Percentiles rank a stretch among this genome's conserved stretches.
phyloP scores from a whole-genome alignment of 805 yeast genomes.

The Candida anglica region DNA sequence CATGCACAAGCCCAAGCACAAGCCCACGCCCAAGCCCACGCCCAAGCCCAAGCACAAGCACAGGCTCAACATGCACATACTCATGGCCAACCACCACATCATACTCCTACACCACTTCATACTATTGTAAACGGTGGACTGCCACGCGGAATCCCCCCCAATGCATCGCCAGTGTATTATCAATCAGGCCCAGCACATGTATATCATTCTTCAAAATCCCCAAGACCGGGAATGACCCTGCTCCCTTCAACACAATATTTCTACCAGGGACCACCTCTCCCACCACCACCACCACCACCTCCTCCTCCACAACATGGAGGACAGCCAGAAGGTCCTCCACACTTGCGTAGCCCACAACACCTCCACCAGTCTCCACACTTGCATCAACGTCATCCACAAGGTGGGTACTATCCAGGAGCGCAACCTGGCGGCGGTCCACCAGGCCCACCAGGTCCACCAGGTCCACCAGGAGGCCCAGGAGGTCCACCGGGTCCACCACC shows the following conservation, averaged over 20 bases:
- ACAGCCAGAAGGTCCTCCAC: conserved; percentile 4
- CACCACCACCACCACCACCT: conserved; percentile 3
- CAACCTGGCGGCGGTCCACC: too few species aligned
- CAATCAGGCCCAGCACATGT: conserved; percentile 8
- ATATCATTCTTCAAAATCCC: conserved; percentile 3
- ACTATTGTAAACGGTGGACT: conserved; percentile 4
- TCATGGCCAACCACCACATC: conserved; percentile 1
- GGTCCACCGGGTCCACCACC: conserved; percentile 20
- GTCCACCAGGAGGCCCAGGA: conserved; percentile 2
- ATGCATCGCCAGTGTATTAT: conserved; percentile 2
- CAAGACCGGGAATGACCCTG: too few species aligned
- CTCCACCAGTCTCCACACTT: conserved; percentile 1
- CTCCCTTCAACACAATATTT: too few species aligned
- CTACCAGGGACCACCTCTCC: conserved; percentile 4
- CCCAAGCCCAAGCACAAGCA: conserved; percentile 5
- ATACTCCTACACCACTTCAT: conserved; percentile 1
- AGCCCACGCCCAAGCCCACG: too few species aligned
- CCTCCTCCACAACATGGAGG: conserved; percentile 5
- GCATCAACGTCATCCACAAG: conserved; percentile 2
- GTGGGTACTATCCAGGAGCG: conserved; percentile 2
- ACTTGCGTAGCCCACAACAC: conserved; percentile 2
- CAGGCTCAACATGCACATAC: conserved; percentile 2
- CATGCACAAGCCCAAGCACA: conserved; percentile 20
- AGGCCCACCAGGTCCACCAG: too few species aligned
- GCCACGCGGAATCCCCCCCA: conserved; percentile 2